Evolutionary conservation across 257 asterid species (phyloP).

Genomic region (Linaria vulgaris): DNA sequence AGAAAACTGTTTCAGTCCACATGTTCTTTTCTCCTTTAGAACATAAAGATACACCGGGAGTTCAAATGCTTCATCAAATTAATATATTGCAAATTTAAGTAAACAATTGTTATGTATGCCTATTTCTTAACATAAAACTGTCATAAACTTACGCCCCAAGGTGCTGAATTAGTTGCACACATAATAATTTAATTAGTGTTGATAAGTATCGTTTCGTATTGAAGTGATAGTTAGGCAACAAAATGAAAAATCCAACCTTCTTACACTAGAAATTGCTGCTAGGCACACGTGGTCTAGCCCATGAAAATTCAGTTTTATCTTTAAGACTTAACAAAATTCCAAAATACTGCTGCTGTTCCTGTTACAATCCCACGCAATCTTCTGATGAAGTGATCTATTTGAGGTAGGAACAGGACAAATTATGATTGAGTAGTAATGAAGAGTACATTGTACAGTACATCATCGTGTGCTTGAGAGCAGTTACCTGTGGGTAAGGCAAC

Average conservation of each 20-base stretch:
- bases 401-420: constrained; percentile 12
- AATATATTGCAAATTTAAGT: too few species aligned
- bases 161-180: neutral
- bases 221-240: neutral
- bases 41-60: neutral
- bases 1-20: constrained; percentile 24
- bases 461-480: neutral
- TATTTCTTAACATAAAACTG: neutral
- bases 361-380: constrained; percentile 16
- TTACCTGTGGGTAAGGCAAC: constrained; percentile 40
- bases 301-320: constrained; percentile 13
- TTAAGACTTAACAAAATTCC: constrained; percentile 18
- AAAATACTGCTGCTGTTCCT: constrained; percentile 10
- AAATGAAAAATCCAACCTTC: too few species aligned
- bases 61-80: too few species aligned
- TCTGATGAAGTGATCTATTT: constrained; percentile 11
- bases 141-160: too few species aligned
- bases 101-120: neutral
- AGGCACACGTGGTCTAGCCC: neutral
- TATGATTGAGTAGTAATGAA: constrained; percentile 2
- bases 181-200: too few species aligned
- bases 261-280: neutral
- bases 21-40: constrained; percentile 20
- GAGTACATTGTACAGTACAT: neutral
- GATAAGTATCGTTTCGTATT: too few species aligned